Conservation (phyloP, 192 early-diverging fungal species). For the Coemansia sp. region DNA sequence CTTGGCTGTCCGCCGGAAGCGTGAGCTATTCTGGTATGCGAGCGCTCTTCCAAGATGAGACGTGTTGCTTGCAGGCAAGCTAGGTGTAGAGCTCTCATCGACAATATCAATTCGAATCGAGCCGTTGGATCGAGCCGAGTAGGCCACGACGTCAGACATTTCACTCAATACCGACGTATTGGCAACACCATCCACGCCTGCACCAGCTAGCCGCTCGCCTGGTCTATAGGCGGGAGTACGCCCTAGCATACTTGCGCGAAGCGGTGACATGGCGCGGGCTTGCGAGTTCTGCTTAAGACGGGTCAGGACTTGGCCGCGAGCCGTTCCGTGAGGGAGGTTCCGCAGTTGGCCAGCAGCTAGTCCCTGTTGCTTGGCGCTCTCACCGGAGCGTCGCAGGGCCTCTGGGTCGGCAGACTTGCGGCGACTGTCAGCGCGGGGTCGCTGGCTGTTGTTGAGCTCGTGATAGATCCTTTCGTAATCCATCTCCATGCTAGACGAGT, state of each 20-base stretch:
- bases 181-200: background rate
- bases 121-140: constrained; percentile 30
- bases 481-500: constrained; percentile 44
- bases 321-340: background rate
- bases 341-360: background rate
- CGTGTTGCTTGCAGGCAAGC: background rate
- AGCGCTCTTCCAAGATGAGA: constrained; percentile 1
- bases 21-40: constrained; percentile 18
- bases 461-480: constrained; percentile 35
- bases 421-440: constrained; percentile 13
- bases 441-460: constrained; percentile 27
- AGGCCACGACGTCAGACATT: constrained; percentile 31
- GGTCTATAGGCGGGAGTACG: constrained; percentile 11
- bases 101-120: constrained; percentile 44
- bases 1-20: constrained; percentile 49
- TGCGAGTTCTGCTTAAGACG: constrained; percentile 35
- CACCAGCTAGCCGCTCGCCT: background rate
- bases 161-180: constrained; percentile 24
- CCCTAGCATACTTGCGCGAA: constrained; percentile 34
- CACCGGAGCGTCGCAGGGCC: background rate
- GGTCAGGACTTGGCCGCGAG: constrained; percentile 27
- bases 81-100: constrained; percentile 22
- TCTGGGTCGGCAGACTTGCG: background rate
- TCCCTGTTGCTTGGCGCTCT: background rate
- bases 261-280: constrained; percentile 24